phyloP scores from a whole-genome alignment of 305 asterid species.

The Solanum hybrid region DNA sequence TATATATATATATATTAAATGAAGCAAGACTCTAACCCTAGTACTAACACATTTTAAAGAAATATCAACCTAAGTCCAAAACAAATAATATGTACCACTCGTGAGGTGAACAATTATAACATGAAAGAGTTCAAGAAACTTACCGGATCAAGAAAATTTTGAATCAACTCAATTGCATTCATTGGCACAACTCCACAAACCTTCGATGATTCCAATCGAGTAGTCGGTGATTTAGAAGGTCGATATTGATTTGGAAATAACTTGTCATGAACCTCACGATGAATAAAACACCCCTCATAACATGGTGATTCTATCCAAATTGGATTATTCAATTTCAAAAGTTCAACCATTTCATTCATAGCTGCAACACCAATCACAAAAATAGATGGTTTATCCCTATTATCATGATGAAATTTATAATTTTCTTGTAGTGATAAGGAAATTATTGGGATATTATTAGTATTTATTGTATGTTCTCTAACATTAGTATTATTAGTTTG shows the following conservation, averaged over 20 bases:
- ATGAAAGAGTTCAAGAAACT: not conserved
- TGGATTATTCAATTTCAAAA: constrained; percentile 45
- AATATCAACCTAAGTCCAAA: not conserved
- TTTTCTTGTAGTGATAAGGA: constrained; percentile 9
- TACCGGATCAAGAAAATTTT: constrained; percentile 51
- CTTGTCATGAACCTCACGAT: constrained; percentile 42
- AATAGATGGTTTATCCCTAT: constrained; percentile 22
- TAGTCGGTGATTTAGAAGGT: constrained; percentile 20
- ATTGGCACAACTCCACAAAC: constrained; percentile 47
- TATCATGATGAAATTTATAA: not conserved
- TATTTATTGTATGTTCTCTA: constrained; percentile 7
- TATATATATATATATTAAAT: too few species aligned
- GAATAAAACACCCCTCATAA: constrained; percentile 36
- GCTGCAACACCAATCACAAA: constrained; percentile 33
- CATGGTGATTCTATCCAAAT: constrained; percentile 41
- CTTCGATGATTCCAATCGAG: constrained; percentile 59
- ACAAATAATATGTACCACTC: not conserved
- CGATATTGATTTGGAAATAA: constrained; percentile 31
- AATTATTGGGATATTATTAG: not conserved
- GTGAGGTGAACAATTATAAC: not conserved
- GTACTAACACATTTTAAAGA: not conserved
- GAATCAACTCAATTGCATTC: constrained; percentile 31
- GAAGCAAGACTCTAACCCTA: not conserved
- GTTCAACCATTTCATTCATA: constrained; percentile 47
- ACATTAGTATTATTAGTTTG: not conserved